A percentile compares a stretch with the other conserved stretches of the same genome.
Evolutionary conservation across 2,329 filamentous ascomycete genomes (phyloP).

Genomic region (Microdochium paspali): DNA sequence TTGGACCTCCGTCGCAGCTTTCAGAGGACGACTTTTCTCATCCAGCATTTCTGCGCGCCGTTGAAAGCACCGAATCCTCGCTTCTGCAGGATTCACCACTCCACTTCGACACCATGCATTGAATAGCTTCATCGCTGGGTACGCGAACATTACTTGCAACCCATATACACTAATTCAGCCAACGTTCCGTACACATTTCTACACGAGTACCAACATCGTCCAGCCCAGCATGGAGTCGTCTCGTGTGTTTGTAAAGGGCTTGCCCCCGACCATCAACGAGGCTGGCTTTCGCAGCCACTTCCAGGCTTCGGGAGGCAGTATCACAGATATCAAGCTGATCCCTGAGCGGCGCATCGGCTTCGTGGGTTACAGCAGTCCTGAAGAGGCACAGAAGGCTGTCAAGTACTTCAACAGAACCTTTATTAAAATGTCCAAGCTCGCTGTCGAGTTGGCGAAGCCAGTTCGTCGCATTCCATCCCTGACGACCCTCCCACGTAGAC

Average conservation of each 20-base stretch:
- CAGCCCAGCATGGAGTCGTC: constrained; percentile 44
- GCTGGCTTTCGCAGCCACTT: constrained; percentile 87
- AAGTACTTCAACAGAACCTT: constrained; percentile 95
- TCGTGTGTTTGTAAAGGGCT: constrained; percentile 67
- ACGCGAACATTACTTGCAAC: neutral
- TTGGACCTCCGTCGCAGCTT: neutral
- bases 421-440: constrained; percentile 91
- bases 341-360: constrained; percentile 87
- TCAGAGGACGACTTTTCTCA: neutral
- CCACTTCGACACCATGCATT: neutral
- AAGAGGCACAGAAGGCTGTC: constrained; percentile 73
- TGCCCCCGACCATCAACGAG: constrained; percentile 79
- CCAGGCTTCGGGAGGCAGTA: constrained; percentile 52
- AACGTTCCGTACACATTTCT: no score
- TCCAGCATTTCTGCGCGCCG: neutral
- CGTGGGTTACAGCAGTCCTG: constrained; percentile 78
- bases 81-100: neutral
- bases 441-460: constrained; percentile 78
- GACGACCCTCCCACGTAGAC: constrained; percentile 4
- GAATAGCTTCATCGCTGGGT: neutral
- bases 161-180: neutral
- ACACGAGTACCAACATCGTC: neutral
- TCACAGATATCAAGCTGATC: constrained; percentile 91
- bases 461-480: constrained; percentile 34
- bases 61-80: neutral